Evolutionary conservation across 208 protist species (phyloP).

Genomic region (Zelonia costaricensis): DNA sequence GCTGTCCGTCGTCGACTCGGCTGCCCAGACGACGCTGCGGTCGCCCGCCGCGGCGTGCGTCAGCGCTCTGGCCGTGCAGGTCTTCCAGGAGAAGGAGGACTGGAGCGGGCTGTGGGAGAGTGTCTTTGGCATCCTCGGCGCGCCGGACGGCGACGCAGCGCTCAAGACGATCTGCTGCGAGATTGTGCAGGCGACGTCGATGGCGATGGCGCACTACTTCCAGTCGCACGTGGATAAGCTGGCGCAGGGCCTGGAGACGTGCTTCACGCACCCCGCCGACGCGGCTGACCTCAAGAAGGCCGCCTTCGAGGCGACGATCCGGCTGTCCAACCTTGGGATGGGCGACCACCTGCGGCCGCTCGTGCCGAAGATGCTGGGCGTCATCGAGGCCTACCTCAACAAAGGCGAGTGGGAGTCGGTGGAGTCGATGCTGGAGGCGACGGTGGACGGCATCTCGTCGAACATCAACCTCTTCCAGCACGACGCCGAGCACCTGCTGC

Average conservation of each 20-base stretch:
- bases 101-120: constrained; percentile 81
- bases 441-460: constrained; percentile 59
- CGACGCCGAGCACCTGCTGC: constrained; percentile 50
- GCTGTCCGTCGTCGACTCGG: constrained; percentile 59
- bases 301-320: constrained; percentile 66
- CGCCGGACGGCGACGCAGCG: constrained; percentile 34
- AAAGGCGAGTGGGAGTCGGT: constrained; percentile 61
- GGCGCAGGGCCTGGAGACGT: constrained; percentile 54
- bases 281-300: constrained; percentile 42
- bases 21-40: constrained; percentile 51
- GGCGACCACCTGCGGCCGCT: constrained; percentile 40
- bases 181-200: constrained; percentile 60
- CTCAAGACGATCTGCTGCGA: constrained; percentile 81
- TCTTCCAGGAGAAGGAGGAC: constrained; percentile 59
- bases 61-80: constrained; percentile 63
- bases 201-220: constrained; percentile 61
- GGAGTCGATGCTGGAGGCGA: constrained; percentile 48
- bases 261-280: constrained; percentile 33
- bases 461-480: constrained; percentile 56
- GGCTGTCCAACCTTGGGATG: constrained; percentile 45
- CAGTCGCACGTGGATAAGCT: constrained; percentile 37
- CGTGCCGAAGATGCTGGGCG: constrained; percentile 66
- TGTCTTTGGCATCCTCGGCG: constrained; percentile 64
- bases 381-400: constrained; percentile 68
- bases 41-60: constrained; percentile 75